Base-by-base conservation (phyloP, 108 stramenopile genomes). In the Asterionellopsis glacialis region DNA sequence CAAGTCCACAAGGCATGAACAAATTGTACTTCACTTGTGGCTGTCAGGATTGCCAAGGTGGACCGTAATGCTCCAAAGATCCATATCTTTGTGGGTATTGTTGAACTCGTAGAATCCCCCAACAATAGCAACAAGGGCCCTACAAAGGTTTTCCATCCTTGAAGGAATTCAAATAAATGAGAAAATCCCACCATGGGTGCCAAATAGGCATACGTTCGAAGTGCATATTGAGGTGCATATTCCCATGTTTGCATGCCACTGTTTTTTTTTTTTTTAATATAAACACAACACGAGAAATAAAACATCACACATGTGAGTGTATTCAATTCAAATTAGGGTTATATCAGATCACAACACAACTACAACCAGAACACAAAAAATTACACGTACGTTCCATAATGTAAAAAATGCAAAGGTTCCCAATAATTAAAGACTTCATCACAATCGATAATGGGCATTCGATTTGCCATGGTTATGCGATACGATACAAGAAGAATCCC, bases 401-500 rank as follows among this genome's bases (percentile, higher is more conserved):
- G 64, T 6, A 95, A 33, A 50, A 88, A 95, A 65, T 98, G 97
- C 9, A 98, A 69, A 22, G 95, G 97, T 67, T 99, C 99, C 97
- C 97, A 99, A 66, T 98, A 99, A 74, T 98, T 98, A 75, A 78
- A 99, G 9, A 95, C 92, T 69, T 99, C 99, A 61, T 99, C 99
- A 64, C 97, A 98, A 67, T 99, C 99, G 60, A 79, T 82, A 26
- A 98, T 86, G 9, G 91, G 91, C 55, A 84, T 45, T 0, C 84
- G 79, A 61, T 93, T 93, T 58, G 91, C 80, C 44, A 67, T 61
- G 39, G 58, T 63, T 13, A 93, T 58, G 18, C 91, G 82, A 45
- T 64, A 64, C 16, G 72, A 67, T 1, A 91, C 48, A 64, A 82
- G 81, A 0, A 91, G 11, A 3, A 70, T 65, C 10, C 41, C 61